Base-by-base conservation (phyloP, 192 early-diverging fungal genomes). In the Coemansia sp. region DNA sequence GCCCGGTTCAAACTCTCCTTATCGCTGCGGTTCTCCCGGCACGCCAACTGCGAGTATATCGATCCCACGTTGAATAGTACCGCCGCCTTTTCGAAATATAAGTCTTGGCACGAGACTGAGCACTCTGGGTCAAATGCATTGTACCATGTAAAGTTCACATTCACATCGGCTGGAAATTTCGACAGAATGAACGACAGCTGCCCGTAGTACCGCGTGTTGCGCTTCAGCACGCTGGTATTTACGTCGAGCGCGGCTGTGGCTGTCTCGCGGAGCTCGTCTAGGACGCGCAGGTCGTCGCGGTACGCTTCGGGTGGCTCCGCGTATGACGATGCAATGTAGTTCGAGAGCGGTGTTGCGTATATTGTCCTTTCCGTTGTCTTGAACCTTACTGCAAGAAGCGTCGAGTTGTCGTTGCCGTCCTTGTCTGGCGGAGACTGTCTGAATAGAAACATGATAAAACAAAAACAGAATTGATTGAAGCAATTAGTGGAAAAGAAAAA, bases 101-200 rank as follows among this genome's bases (percentile, higher is more conserved):
- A 72, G 19, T 90, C 86, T 34, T 82, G 75, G 29, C 86, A 84
- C 63, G 88, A 89, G n/a, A 84, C 84, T 9, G 85, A 79, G 20
- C 76, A 80, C 90, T 91, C 92, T 0, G 61, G 13, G 43, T 56
- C 64, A 57, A 64, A 73, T 32, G 70, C 60, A 41, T 63, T 70
- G 61, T 63, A 41, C 77, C 65, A 81, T 10, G 62, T 65, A 43
- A 74, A 72, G 34, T 22, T 49, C 33, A 79, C 67, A 63, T 86
- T 66, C 83, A 92, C 90, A 73, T 95, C 92, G 15, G 91, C 90
- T 7, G 91, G 90, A 62, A 96, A 96, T 75, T 95, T 97, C 54
- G 89, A 85, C 46, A 89, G 71, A 36, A 95, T 87, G 70, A 90
- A 90, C 17, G 87, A 86, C 23, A 97, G 83, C 73, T 97, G 95